These are phyloP conservation scores for Pseudevernia furfuracea DNA, from an alignment of 495 filamentous ascomycete genomes.

Conservation along the genomic window DNA sequence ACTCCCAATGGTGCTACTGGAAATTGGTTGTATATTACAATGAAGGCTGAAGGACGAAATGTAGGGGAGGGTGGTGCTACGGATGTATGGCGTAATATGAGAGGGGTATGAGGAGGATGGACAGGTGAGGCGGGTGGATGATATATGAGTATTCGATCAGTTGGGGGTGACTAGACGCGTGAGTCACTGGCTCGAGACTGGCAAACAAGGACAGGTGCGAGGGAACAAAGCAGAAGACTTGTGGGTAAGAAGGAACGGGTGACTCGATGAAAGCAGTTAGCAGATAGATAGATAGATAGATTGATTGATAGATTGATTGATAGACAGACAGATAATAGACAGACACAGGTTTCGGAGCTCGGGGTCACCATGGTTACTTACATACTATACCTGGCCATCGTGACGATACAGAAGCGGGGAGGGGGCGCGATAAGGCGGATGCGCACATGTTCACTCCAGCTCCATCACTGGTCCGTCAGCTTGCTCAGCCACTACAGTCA, in stretches of 20 bases:
- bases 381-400: not conserved
- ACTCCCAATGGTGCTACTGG: not conserved
- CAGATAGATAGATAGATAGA: slow-evolving; percentile 1
- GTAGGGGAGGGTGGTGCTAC: not conserved
- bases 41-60: not conserved
- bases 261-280: slow-evolving; percentile 10
- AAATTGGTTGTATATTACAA: not conserved
- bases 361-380: no score
- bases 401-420: slow-evolving; percentile 10
- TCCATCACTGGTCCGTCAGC: not conserved
- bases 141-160: slow-evolving; percentile 7
- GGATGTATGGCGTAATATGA: slow-evolving; percentile 1
- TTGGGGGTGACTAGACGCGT: slow-evolving; percentile 18
- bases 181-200: no score
- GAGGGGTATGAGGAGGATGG: slow-evolving; percentile 1
- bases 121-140: slow-evolving; percentile 6
- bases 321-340: no score
- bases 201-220: slow-evolving; percentile 15
- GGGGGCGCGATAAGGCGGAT: slow-evolving; percentile 4
- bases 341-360: slow-evolving; percentile 15
- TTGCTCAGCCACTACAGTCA: not conserved
- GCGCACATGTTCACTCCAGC: slow-evolving; percentile 16
- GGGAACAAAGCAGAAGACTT: slow-evolving; percentile 11
- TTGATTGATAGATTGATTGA: not conserved
- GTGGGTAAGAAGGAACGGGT: slow-evolving; percentile 11